Base-by-base conservation (phyloP, 805 yeast species). In the Yamadazyma sp. region DNA sequence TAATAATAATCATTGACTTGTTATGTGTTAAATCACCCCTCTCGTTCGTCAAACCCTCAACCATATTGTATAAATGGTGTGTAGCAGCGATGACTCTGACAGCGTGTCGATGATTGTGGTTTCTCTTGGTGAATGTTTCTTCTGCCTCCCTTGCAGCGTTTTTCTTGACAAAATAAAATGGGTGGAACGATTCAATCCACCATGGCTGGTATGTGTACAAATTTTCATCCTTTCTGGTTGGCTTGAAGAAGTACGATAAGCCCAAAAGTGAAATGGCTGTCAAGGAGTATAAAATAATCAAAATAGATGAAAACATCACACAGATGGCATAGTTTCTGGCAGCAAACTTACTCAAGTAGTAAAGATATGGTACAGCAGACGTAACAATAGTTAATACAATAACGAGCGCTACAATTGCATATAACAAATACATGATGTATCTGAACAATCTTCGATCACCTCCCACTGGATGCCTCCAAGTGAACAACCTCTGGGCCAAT, bases 381-480 rank as follows among this genome's bases (percentile, higher is more conserved):
- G 82, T 81, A 6, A 79, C 62, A 50, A 84, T 73, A 13, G 87
- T 83, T 76, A 81, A 75, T 10, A 67, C 64, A 34, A 83, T 71
- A 29, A 82, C 68, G 6, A 74, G 77, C 20, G 67, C 38, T 18
- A 84, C 87, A 30, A 79, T 45, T 5, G 59, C 45, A 49, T 83
- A 83, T 28, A 79, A 48, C 3, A 54, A 24, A 35, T 70, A 52
- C 81, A 83, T 75, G 20, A 60, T 38, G 27, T 47, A 42, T 73
- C 78, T 76, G 48, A 82, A 77, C 21, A 64, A 41, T 40, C 58
- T 61, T 21, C 72, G 55, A 17, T 75, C 69, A 29, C 89, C 90
- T 13, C 79, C 71, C 27, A 75, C 78, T 10, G 91, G 90, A 54
- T 84, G 89, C 54, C 82, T 69, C 84, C 88, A 81, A 4, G 85